Evolutionary conservation across 805 yeast species (phyloP), one percentile per base, ranked within the genome.

Genomic region (Candida patagonica): DNA sequence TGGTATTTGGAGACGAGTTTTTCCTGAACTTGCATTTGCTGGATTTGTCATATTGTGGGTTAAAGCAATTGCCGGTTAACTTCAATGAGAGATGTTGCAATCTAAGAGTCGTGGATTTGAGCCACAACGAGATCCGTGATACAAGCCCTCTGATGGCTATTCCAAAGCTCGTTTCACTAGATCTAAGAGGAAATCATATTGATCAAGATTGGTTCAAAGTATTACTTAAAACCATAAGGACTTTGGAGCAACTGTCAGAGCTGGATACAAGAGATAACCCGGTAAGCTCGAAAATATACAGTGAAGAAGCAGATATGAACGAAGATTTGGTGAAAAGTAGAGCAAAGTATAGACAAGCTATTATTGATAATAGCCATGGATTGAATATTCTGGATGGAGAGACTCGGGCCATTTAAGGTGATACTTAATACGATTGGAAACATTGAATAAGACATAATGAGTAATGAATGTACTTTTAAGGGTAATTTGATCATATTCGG

Each of bases 1-100:
- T 25, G 66, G 66, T 42, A 40, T 71, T 23, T 65, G 75, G 1
- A 74, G 73, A 31, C 13, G 48, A 52, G 30, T 53, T 53, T 12
- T 60, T 54, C 38, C 38, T 57, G 43, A 59, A 56, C 34, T 44
- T 61, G 24, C 56, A 56, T 26, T 37, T 41, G 10, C 47, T 60
- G 30, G 65, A 60, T 30, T 42, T 60, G 8, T 50, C 56, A 6
- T 46, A 54, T 6, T 45, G 53, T 13, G 48, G 48, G 2, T 41
- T 60, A 6, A 34, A 35, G 16, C 30, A 24, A 6, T 39, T 60
- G 20, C 64, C 65, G 1, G 34, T 22, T 17, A 29, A 42, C 22
- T 55, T 60, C 43, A 37, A 52, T 13, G 43, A 37, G 16, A 36
- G 41, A 15, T 47, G 48, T 23, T 43, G 54, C 30, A 60, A 60